Evolutionary conservation across 148 eudicot species (phyloP).

Genomic region (Bassia scoparia): DNA sequence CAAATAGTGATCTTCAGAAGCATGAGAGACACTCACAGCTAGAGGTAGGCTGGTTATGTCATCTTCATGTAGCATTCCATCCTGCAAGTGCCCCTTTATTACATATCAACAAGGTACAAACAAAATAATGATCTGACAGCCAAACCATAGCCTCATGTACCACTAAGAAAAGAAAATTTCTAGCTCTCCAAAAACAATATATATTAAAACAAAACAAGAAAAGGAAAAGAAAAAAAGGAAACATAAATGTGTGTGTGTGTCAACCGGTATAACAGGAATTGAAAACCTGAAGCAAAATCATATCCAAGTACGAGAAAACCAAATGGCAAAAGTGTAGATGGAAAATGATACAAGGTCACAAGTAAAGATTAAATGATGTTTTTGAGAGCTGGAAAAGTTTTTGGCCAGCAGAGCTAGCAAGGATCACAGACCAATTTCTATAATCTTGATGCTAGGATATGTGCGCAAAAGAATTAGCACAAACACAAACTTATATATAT

Average conservation of each 20-base stretch:
- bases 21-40: constrained; percentile 32
- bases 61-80: constrained; percentile 35
- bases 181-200: neutral
- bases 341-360: neutral
- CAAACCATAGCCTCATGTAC: neutral
- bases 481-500: neutral
- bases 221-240: no score
- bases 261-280: neutral
- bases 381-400: no score
- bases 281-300: neutral
- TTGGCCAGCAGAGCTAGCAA: neutral
- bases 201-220: neutral
- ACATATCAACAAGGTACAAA: constrained; percentile 9
- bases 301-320: neutral
- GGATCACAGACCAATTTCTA: neutral
- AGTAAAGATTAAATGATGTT: neutral
- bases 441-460: neutral
- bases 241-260: no score
- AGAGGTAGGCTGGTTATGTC: constrained; percentile 34
- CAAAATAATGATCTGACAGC: neutral
- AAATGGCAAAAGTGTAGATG: neutral
- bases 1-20: constrained; percentile 46
- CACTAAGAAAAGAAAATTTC: neutral
- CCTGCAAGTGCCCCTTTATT: constrained; percentile 31
- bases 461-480: neutral